Conservation (phyloP, 1,284 basidiomycete species). For the Irpex sp. region DNA sequence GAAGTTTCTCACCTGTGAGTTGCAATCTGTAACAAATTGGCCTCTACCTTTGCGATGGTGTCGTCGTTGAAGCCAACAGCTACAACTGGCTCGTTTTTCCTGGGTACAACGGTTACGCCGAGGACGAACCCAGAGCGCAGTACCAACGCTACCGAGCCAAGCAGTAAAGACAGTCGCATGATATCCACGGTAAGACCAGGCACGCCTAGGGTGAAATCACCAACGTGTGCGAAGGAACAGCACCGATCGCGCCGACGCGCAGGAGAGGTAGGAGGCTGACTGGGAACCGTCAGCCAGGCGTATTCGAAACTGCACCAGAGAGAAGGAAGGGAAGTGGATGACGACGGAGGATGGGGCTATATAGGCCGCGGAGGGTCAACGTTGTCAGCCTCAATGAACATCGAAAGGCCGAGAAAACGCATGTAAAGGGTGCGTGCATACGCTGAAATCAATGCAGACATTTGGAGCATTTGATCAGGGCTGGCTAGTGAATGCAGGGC, state of each 20-base stretch:
- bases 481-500: background rate
- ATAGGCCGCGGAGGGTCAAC: background rate
- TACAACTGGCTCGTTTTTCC: background rate
- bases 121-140: background rate
- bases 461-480: background rate
- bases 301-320: background rate
- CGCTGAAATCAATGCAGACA: background rate
- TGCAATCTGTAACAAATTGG: slow-evolving; percentile 24
- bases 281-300: background rate
- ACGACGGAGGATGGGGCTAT: background rate
- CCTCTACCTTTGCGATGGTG: slow-evolving; percentile 19
- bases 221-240: background rate
- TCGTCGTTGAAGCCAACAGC: slow-evolving; percentile 16
- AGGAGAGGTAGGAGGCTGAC: background rate
- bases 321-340: background rate
- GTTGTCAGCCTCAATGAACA: background rate
- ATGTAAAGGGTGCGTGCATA: background rate
- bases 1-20: slow-evolving; percentile 24
- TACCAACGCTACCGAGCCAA: background rate
- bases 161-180: background rate
- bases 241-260: background rate
- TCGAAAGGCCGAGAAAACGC: background rate
- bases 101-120: background rate
- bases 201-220: background rate
- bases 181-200: background rate